These are phyloP conservation scores for Diddensiella santjacobensis DNA, from an alignment of 805 yeast genomes.

Conservation along the genomic window DNA sequence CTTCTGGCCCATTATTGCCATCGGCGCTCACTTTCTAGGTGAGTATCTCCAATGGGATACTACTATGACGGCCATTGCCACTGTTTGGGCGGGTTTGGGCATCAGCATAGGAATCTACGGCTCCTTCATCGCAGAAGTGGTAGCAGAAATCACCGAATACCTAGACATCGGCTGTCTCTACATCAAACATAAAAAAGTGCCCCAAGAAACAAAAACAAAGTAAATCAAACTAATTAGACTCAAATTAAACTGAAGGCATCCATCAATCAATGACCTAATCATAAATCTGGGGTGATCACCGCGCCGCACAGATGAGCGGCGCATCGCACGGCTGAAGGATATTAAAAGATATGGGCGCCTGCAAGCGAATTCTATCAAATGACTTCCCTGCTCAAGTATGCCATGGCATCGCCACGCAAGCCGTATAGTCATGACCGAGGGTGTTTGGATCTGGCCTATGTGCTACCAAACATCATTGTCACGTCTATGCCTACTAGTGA, in stretches of 20 bases:
- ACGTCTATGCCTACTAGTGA: slow-evolving; percentile 68
- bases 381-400: slow-evolving; percentile 28
- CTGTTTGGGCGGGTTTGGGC: slow-evolving; percentile 72
- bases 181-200: slow-evolving; percentile 40
- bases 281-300: no score
- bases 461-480: slow-evolving; percentile 62
- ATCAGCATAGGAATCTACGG: slow-evolving; percentile 66
- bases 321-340: no score
- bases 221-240: neutral
- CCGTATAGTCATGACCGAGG: slow-evolving; percentile 29
- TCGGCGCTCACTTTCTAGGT: slow-evolving; percentile 28
- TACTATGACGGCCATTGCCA: slow-evolving; percentile 42
- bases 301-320: no score
- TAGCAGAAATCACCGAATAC: slow-evolving; percentile 71
- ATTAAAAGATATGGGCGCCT: no score
- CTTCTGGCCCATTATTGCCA: slow-evolving; percentile 42
- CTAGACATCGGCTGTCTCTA: slow-evolving; percentile 79
- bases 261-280: no score
- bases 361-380: no score
- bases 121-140: slow-evolving; percentile 71
- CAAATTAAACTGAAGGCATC: no score
- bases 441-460: slow-evolving; percentile 60
- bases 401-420: slow-evolving; percentile 31
- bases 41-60: slow-evolving; percentile 31
- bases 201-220: neutral